Base-by-base conservation (phyloP, 108 stramenopile species). In the Cylindrotheca fusiformis region DNA sequence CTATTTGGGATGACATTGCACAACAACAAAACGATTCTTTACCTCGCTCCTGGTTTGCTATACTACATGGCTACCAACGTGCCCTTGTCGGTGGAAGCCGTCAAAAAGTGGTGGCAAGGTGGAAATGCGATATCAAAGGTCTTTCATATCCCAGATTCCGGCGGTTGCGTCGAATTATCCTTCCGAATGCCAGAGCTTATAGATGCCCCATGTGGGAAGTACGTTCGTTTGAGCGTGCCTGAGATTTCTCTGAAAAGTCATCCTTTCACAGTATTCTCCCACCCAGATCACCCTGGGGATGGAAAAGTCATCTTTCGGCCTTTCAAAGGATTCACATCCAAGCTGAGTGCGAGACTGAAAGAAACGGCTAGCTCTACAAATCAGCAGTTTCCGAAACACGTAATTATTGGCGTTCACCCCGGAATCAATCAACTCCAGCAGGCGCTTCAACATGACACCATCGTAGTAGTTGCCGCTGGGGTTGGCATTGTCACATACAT, bases 11-110 rank as follows among this genome's bases (percentile, higher is more conserved):
- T 47, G 58, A 17, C 71, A 2, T 51, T 72, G 50, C 81, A 82
- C 63, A 68, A 73, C 48, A 59, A 59, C 22, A 60, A 62, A 26
- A 63, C 72, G 48, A 69, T 66, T 21, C 59, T 56, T 30, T 76
- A 68, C 54, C 20, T 79, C 41, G 58, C 60, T 26, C 81, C 81
- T 17, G 62, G 71, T 32, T 32, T 82, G 1, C 23, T 76, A 6
- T 75, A 71, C 55, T 81, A 81, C 46, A 10, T 75, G 20, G 74
- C 61, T 3, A 21, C 49, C 20, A 72, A 60, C 31, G 48, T 78
- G n/a, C 80, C 76, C 3, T 32, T 66, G 18, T 50, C 10, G 14
- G 48, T 71, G 6, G 46, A 63, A 57, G 32, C 31, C 18, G 17
- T 55, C 0, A 21, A 24, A 1, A 60, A 48, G 17, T 54, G 52